Evolutionary conservation across 2,329 filamentous ascomycete species (phyloP).

Genomic region (Pseudocercospora musae): DNA sequence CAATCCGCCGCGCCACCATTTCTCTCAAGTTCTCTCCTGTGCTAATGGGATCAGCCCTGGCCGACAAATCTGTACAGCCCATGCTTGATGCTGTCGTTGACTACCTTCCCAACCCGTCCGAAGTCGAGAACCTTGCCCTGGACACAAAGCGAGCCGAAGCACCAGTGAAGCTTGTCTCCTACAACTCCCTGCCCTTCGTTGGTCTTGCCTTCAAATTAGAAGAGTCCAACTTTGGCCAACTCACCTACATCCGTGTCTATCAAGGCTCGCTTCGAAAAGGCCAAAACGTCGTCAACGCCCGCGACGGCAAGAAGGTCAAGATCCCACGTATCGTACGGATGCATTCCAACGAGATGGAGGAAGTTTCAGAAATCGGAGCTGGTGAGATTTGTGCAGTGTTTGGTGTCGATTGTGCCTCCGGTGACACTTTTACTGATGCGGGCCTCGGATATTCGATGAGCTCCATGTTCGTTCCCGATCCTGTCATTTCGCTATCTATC

Average conservation of each 20-base stretch:
- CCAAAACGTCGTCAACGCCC: conserved; percentile 86
- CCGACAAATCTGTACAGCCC: conserved; percentile 90
- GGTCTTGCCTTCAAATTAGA: conserved; percentile 98
- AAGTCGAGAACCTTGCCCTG: conserved; percentile 85
- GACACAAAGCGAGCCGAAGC: conserved; percentile 77
- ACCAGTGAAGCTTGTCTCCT: conserved; percentile 82
- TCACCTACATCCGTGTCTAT: conserved; percentile 98
- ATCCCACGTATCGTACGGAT: conserved; percentile 96
- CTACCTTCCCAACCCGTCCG: conserved; percentile 85
- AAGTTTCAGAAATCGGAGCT: conserved; percentile 85
- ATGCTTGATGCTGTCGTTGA: conserved; percentile 97
- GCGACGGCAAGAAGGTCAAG: conserved; percentile 92
- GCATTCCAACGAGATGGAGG: conserved; percentile 99
- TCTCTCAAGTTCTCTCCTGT: conserved; percentile 87
- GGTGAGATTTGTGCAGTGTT: conserved; percentile 99
- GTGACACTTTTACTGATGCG: conserved; percentile 96
- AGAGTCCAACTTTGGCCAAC: conserved; percentile 96
- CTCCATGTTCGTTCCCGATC: conserved; percentile 96
- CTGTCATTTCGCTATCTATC: conserved; percentile 97
- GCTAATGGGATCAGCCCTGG: conserved; percentile 92
- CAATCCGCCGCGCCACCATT: conserved; percentile 89
- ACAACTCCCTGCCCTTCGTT: conserved; percentile 90
- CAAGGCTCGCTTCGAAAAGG: conserved; percentile 89
- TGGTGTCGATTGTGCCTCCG: conserved; percentile 94
- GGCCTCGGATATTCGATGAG: conserved; percentile 91